Evolutionary conservation across 2,329 filamentous ascomycete genomes (phyloP).

Genomic region (Venturia oleaginea): DNA sequence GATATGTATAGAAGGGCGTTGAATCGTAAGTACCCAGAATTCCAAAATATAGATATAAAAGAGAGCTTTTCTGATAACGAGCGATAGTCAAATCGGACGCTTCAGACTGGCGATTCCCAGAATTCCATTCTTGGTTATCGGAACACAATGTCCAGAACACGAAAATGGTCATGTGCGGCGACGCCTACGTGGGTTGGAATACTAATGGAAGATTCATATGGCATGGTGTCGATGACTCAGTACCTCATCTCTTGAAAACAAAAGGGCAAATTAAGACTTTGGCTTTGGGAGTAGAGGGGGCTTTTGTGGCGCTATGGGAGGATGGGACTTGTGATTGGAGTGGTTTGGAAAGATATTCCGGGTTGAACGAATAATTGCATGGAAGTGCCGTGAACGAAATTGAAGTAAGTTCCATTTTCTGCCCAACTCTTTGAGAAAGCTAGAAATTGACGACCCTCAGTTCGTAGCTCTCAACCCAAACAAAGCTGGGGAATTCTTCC

Average conservation of each 20-base stretch:
- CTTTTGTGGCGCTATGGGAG: background rate
- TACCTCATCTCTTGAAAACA: background rate
- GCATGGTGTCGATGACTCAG: slow-evolving; percentile 1
- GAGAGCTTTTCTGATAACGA: background rate
- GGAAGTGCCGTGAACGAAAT: background rate
- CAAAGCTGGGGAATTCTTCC: slow-evolving; percentile 2
- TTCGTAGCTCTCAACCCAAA: slow-evolving; percentile 1
- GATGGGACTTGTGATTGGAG: background rate
- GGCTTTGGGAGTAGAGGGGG: background rate
- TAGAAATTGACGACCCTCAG: background rate
- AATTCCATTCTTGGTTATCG: background rate
- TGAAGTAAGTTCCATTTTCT: background rate
- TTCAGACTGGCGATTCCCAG: background rate
- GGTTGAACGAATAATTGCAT: background rate
- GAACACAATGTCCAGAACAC: background rate
- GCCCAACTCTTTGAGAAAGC: background rate
- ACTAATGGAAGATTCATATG: slow-evolving; percentile 6
- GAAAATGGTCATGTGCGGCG: background rate
- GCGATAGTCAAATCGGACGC: background rate
- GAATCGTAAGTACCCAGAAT: background rate
- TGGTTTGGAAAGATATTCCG: background rate
- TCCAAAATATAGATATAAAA: background rate
- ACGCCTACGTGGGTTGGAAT: slow-evolving; percentile 1
- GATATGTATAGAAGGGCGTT: background rate
- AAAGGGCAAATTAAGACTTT: background rate